Evolutionary conservation across 2,329 filamentous ascomycete genomes (phyloP).

Genomic region (Lomentospora prolificans): DNA sequence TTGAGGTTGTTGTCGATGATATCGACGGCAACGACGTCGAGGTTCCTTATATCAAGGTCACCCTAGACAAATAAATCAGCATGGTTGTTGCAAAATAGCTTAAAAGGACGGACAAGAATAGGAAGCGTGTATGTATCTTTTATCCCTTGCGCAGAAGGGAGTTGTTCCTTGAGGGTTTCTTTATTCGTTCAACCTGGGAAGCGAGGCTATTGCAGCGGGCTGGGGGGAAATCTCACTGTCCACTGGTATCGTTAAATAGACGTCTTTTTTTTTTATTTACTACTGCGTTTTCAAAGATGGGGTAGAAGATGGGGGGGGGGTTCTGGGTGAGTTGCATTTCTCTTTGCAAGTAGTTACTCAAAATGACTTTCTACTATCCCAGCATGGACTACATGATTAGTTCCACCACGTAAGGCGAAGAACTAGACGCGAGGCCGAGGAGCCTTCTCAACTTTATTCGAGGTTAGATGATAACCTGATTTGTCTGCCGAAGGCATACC

Average conservation of each 20-base stretch:
- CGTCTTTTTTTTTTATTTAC: not conserved
- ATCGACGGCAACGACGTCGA: constrained; percentile 86
- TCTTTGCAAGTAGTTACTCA: too few relatives aligned
- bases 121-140: not conserved
- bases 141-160: not conserved
- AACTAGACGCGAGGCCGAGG: too few relatives aligned
- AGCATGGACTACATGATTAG: too few relatives aligned
- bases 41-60: constrained; percentile 92
- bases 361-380: too few relatives aligned
- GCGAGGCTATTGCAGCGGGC: not conserved
- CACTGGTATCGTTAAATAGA: not conserved
- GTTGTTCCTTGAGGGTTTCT: not conserved
- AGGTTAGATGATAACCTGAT: too few relatives aligned
- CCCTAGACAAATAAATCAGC: constrained; percentile 31
- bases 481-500: too few relatives aligned
- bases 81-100: constrained; percentile 17
- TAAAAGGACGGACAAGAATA: not conserved
- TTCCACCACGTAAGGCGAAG: too few relatives aligned
- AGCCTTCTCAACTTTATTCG: too few relatives aligned
- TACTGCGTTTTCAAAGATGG: too few relatives aligned
- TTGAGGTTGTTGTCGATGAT: constrained; percentile 91
- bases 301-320: too few relatives aligned
- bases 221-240: not conserved
- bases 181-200: not conserved
- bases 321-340: too few relatives aligned